Conservation (phyloP, 257 asterid genomes). For the Ballota nigra region DNA sequence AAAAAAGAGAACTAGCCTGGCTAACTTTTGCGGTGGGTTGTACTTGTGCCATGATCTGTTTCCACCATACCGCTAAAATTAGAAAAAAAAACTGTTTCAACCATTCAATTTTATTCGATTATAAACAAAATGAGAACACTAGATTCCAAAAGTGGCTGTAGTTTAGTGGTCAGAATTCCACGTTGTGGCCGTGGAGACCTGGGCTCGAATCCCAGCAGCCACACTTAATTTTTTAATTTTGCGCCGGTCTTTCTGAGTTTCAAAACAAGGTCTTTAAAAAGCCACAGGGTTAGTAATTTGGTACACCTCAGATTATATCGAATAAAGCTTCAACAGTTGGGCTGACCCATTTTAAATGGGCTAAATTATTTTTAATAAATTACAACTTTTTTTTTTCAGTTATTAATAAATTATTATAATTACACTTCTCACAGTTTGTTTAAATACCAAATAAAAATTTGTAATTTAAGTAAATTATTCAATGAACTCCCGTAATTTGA, state of each 20-base stretch:
- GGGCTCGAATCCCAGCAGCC: conserved; percentile 99
- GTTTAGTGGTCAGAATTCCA: conserved; percentile 99
- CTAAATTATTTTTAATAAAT: background rate
- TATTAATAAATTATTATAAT: no score
- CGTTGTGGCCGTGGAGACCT: conserved; percentile 99
- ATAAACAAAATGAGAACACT: no score
- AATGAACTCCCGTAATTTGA: no score
- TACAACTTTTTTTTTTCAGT: no score
- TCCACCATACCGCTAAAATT: no score
- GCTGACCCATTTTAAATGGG: background rate
- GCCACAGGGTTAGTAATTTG: no score
- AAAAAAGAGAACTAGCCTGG: background rate
- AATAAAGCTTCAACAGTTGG: background rate
- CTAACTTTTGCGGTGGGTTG: background rate
- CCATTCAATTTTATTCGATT: no score
- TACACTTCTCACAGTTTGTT: no score
- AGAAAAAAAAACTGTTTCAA: background rate
- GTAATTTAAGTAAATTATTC: no score
- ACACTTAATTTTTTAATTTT: conserved; percentile 26
- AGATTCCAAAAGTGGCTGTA: conserved; percentile 57
- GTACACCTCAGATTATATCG: no score
- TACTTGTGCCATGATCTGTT: no score
- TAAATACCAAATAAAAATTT: no score
- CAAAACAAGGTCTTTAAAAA: background rate
- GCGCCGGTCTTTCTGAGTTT: background rate